A percentile compares a stretch with the other conserved stretches of the same genome.
Evolutionary conservation across 2,329 filamentous ascomycete species (phyloP).

Genomic region (Fusarium metavorans): DNA sequence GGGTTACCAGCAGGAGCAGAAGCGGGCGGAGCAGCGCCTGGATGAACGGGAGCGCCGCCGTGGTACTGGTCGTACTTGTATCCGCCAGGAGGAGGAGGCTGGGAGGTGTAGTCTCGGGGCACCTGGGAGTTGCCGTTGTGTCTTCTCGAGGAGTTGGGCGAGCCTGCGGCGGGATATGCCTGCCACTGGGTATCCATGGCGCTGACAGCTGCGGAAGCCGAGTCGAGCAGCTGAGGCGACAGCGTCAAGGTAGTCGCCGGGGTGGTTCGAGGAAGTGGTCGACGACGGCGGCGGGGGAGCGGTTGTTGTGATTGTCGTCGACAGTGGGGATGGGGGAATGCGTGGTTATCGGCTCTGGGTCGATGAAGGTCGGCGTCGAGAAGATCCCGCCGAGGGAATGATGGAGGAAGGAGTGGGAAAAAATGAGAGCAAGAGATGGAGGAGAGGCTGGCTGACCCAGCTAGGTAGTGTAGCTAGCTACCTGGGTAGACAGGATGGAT

Average conservation of each 20-base stretch:
- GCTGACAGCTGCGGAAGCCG: constrained; percentile 36
- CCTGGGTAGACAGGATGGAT: constrained; percentile 17
- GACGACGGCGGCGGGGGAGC: constrained; percentile 27
- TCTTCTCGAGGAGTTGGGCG: constrained; percentile 72
- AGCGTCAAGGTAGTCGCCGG: constrained; percentile 28
- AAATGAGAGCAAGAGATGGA: constrained; percentile 35
- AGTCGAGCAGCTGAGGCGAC: constrained; percentile 38
- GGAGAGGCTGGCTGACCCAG: constrained; percentile 19
- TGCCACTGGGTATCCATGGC: constrained; percentile 72
- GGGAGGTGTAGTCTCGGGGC: constrained; percentile 60
- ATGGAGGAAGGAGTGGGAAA: constrained; percentile 24
- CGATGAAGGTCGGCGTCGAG: constrained; percentile 38
- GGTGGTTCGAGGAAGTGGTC: constrained; percentile 18
- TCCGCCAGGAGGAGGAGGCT: constrained; percentile 60
- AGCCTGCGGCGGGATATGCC: constrained; percentile 69
- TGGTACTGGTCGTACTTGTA: constrained; percentile 79
- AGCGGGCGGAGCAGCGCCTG: constrained; percentile 42
- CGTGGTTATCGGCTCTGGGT: constrained; percentile 36
- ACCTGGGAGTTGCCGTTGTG: constrained; percentile 67
- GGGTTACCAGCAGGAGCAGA: constrained; percentile 60
- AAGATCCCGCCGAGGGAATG: constrained; percentile 22
- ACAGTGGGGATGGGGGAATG: constrained; percentile 30
- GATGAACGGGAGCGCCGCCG: constrained; percentile 50
- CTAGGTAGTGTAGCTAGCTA: constrained; percentile 27
- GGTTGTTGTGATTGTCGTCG: constrained; percentile 29